phyloP scores from a whole-genome alignment of 2,329 filamentous ascomycete genomes.

The Alternaria tenuissima region DNA sequence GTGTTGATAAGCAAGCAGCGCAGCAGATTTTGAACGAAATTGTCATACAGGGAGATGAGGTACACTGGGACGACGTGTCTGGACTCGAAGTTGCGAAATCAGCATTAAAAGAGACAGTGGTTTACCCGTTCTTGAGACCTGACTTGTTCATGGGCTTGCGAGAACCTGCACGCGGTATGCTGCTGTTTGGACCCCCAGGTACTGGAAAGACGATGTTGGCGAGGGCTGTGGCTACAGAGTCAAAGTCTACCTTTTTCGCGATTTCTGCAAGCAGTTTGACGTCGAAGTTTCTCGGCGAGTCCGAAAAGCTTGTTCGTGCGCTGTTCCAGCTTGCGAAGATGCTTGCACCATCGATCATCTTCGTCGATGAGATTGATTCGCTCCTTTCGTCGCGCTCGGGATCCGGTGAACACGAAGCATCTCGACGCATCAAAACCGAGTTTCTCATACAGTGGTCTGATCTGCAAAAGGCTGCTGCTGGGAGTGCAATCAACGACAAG shows the following conservation, averaged over 20 bases:
- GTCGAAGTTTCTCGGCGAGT: slow-evolving; percentile 95
- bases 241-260: slow-evolving; percentile 93
- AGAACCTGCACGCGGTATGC: slow-evolving; percentile 92
- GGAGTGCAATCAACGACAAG: slow-evolving; percentile 72
- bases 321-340: slow-evolving; percentile 89
- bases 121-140: slow-evolving; percentile 94
- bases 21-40: slow-evolving; percentile 97
- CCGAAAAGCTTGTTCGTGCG: slow-evolving; percentile 93
- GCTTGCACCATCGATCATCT: slow-evolving; percentile 94
- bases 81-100: slow-evolving; percentile 90
- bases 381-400: slow-evolving; percentile 84
- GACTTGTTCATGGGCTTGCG: slow-evolving; percentile 95
- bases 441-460: slow-evolving; percentile 98
- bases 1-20: slow-evolving; percentile 82
- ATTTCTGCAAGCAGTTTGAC: slow-evolving; percentile 95
- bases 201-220: slow-evolving; percentile 99
- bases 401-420: slow-evolving; percentile 85
- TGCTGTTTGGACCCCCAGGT: slow-evolving; percentile 95
- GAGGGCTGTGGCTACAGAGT: slow-evolving; percentile 92
- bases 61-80: slow-evolving; percentile 93
- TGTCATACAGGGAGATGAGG: slow-evolving; percentile 90
- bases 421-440: slow-evolving; percentile 93
- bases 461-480: slow-evolving; percentile 88
- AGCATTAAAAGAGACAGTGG: slow-evolving; percentile 91
- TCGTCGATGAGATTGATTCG: slow-evolving; percentile 98